Conservation (phyloP, 2,329 filamentous ascomycete genomes). For the Polytolypa hystricis region DNA sequence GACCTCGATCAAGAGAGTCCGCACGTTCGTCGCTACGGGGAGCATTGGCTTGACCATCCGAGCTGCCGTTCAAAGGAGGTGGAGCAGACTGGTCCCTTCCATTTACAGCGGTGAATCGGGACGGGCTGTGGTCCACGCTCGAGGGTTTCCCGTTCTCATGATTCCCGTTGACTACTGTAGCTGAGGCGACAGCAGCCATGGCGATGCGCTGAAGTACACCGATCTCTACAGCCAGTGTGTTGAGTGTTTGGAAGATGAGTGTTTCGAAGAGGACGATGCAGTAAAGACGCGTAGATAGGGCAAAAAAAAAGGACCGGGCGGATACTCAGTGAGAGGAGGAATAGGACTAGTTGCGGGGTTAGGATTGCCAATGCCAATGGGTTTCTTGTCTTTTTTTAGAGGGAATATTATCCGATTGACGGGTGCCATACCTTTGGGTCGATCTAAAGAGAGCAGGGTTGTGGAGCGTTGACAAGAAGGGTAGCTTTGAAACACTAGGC, state of each 20-base stretch:
- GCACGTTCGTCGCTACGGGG: conserved; percentile 12
- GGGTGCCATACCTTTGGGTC: too few relatives aligned
- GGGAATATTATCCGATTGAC: too few relatives aligned
- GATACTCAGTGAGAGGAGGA: neutral
- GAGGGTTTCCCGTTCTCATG: conserved; percentile 17
- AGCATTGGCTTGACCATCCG: conserved; percentile 8
- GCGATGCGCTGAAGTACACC: conserved; percentile 3
- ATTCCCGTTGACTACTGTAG: conserved; percentile 23
- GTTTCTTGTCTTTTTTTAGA: too few relatives aligned
- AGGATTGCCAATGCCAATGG: too few relatives aligned
- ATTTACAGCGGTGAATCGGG: conserved; percentile 37
- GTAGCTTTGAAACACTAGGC: too few relatives aligned
- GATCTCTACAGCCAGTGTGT: too few relatives aligned
- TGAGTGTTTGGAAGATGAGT: too few relatives aligned
- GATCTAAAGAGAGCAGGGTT: too few relatives aligned
- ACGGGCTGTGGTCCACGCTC: conserved; percentile 31
- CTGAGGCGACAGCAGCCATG: conserved; percentile 28
- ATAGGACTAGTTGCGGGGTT: neutral
- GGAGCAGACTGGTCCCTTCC: conserved; percentile 22
- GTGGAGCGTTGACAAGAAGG: too few relatives aligned
- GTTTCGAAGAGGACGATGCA: conserved; percentile 2
- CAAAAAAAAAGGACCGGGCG: conserved; percentile 1
- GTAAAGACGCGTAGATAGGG: neutral
- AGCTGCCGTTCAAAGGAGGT: conserved; percentile 8
- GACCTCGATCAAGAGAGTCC: conserved; percentile 13